Conservation (phyloP, 2,329 filamentous ascomycete genomes). For the Macrophomina phaseolina region DNA sequence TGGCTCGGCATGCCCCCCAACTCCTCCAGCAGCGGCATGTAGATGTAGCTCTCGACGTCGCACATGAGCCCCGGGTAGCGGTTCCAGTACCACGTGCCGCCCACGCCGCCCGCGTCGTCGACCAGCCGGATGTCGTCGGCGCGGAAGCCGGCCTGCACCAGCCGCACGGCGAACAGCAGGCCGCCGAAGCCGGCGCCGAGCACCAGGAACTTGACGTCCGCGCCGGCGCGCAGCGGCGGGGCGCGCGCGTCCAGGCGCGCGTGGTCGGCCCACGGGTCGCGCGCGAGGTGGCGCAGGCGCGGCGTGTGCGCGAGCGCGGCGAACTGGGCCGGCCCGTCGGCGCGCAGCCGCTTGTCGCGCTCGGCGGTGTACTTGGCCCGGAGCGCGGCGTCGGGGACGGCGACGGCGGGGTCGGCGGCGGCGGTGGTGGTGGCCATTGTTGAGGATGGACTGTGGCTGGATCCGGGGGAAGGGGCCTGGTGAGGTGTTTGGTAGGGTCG, state of each 20-base stretch:
- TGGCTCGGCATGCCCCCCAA: conserved; percentile 39
- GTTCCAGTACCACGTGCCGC: conserved; percentile 40
- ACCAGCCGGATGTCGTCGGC: conserved; percentile 42
- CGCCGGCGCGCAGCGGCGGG: background rate
- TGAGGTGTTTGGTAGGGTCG: too few species aligned
- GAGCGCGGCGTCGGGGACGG: background rate
- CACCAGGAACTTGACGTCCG: conserved; percentile 39
- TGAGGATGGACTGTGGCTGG: background rate
- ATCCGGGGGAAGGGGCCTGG: too few species aligned
- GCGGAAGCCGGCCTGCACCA: conserved; percentile 46
- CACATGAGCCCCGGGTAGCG: conserved; percentile 36
- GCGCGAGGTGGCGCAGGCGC: background rate
- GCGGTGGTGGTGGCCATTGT: background rate
- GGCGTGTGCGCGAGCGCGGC: background rate
- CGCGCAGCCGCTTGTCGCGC: conserved; percentile 19
- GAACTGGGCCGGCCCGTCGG: conserved; percentile 5
- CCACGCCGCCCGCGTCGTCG: conserved; percentile 33
- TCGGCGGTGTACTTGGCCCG: background rate
- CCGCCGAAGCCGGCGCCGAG: conserved; percentile 54
- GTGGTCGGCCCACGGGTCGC: conserved; percentile 37
- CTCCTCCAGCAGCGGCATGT: conserved; percentile 51
- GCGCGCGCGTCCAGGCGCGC: conserved; percentile 2
- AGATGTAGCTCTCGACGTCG: conserved; percentile 32
- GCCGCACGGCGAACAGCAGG: conserved; percentile 48
- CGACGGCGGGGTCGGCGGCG: background rate